A percentile compares a stretch with the other conserved stretches of the same genome.
Conservation (phyloP, 2,329 filamentous ascomycete species). For the Arthrobotrys megalospora region DNA sequence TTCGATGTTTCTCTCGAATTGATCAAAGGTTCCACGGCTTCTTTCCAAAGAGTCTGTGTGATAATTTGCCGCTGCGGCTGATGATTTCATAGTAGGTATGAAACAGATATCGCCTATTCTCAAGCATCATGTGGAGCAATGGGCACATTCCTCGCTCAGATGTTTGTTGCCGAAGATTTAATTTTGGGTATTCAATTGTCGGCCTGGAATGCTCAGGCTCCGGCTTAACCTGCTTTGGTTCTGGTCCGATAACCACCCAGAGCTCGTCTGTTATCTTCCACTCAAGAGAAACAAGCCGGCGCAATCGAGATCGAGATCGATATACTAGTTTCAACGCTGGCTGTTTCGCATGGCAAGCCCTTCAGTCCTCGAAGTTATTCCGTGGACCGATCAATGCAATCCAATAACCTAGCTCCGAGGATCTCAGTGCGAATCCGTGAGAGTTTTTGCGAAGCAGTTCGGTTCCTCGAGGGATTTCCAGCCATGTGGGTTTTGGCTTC, state of each 20-base stretch:
- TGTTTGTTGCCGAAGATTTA: slow-evolving; percentile 20
- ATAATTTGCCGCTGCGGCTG: slow-evolving; percentile 56
- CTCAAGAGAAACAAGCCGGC: slow-evolving; percentile 1
- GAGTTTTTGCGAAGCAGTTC: not conserved
- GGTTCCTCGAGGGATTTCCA: slow-evolving; percentile 12
- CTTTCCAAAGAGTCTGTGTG: slow-evolving; percentile 12
- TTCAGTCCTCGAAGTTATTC: slow-evolving; percentile 12
- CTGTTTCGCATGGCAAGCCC: slow-evolving; percentile 24
- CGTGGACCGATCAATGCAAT: slow-evolving; percentile 1
- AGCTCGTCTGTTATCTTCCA: slow-evolving; percentile 34
- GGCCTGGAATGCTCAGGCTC: slow-evolving; percentile 29
- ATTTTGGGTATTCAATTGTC: slow-evolving; percentile 33
- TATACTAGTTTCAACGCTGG: not conserved
- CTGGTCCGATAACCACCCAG: slow-evolving; percentile 15
- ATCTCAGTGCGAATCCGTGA: not conserved
- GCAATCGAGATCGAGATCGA: slow-evolving; percentile 4
- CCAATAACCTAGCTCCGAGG: not conserved
- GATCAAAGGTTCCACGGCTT: slow-evolving; percentile 1
- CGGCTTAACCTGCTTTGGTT: slow-evolving; percentile 28
- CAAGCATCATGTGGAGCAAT: slow-evolving; percentile 16
- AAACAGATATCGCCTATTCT: slow-evolving; percentile 42
- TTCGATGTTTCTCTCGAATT: not conserved
- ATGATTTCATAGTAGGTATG: slow-evolving; percentile 17
- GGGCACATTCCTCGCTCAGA: slow-evolving; percentile 24
- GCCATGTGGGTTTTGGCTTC: slow-evolving; percentile 22